phyloP scores from a whole-genome alignment of 495 filamentous ascomycete genomes.

The Hypomontagnella submonticulosa region DNA sequence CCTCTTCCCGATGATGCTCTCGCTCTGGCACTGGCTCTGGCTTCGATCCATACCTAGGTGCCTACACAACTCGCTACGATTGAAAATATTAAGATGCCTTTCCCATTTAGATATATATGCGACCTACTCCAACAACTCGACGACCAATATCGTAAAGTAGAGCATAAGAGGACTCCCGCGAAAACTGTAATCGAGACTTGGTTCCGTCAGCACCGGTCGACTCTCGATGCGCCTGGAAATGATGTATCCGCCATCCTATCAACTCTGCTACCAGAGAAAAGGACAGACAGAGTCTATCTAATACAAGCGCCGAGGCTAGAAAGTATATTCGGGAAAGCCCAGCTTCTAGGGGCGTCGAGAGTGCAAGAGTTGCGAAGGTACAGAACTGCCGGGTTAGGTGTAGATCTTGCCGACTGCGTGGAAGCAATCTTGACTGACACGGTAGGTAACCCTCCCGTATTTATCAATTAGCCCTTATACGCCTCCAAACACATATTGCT shows the following conservation, averaged over 20 bases:
- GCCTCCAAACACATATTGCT: background rate
- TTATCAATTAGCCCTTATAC: background rate
- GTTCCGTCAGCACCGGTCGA: conserved; percentile 66
- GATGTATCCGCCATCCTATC: conserved; percentile 72
- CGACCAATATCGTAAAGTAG: conserved; percentile 46
- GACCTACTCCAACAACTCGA: conserved; percentile 53
- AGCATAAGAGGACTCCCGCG: conserved; percentile 49
- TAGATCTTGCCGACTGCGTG: conserved; percentile 77
- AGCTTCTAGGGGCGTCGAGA: conserved; percentile 69
- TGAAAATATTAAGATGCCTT: conserved; percentile 47
- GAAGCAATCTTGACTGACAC: conserved; percentile 72
- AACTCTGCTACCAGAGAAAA: conserved; percentile 76
- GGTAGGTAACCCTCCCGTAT: conserved; percentile 55
- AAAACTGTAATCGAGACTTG: conserved; percentile 63
- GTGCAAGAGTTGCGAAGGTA: conserved; percentile 71
- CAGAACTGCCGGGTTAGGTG: conserved; percentile 60
- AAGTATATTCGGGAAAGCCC: conserved; percentile 69
- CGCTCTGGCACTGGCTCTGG: background rate
- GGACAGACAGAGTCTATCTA: conserved; percentile 78
- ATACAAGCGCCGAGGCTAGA: conserved; percentile 70
- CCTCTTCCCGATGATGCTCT: background rate
- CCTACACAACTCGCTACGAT: background rate
- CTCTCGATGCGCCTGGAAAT: conserved; percentile 62
- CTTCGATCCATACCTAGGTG: too few species aligned
- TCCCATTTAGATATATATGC: conserved; percentile 47